Percentiles rank a stretch among this genome's conserved stretches.
Conservation (phyloP, 2,329 filamentous ascomycete species). For the Penicillium glabrum region DNA sequence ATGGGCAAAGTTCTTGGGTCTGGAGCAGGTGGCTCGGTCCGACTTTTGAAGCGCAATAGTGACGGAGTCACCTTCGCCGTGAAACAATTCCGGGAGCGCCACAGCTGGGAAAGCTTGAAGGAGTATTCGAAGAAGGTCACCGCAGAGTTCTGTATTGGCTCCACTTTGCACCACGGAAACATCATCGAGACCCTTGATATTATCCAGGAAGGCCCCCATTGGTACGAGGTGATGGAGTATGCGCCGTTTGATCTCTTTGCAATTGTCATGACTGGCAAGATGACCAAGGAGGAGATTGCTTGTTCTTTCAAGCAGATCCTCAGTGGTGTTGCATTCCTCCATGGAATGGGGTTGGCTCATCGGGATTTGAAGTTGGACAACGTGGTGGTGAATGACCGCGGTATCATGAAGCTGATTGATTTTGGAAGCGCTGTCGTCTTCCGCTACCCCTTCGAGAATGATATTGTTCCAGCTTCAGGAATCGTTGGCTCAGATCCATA, state of each 20-base stretch:
- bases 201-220: conserved; percentile 86
- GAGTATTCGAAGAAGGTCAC: conserved; percentile 99
- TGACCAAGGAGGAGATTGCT: conserved; percentile 85
- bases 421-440: conserved; percentile 98
- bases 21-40: conserved; percentile 90
- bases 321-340: conserved; percentile 89
- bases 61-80: conserved; percentile 95
- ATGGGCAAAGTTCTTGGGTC: conserved; percentile 91
- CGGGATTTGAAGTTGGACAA: conserved; percentile 96
- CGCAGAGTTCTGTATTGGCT: conserved; percentile 96
- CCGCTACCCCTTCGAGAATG: conserved; percentile 93
- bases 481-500: conserved; percentile 91
- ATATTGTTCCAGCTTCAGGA: conserved; percentile 79
- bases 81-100: conserved; percentile 90
- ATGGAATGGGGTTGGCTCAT: conserved; percentile 92
- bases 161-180: conserved; percentile 94
- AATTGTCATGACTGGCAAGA: conserved; percentile 98
- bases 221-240: conserved; percentile 99
- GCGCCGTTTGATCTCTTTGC: conserved; percentile 95
- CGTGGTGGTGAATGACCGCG: conserved; percentile 91
- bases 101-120: conserved; percentile 89
- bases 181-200: conserved; percentile 98
- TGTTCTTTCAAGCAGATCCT: conserved; percentile 94
- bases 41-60: conserved; percentile 88
- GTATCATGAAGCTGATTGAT: conserved; percentile 99